phyloP scores from a whole-genome alignment of 2,329 filamentous ascomycete species.

The Xylariomycetidae sp. region DNA sequence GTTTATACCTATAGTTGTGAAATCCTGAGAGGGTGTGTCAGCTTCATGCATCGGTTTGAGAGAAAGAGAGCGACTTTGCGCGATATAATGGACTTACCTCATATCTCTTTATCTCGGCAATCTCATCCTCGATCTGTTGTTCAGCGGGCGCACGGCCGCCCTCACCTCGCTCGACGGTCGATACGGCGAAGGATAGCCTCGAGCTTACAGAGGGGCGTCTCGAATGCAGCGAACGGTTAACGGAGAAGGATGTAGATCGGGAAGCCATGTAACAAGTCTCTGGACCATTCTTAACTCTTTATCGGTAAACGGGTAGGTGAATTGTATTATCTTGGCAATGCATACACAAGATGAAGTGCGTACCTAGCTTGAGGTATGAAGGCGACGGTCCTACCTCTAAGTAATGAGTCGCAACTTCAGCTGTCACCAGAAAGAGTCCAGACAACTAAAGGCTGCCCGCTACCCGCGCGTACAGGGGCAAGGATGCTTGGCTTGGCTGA shows the following conservation, averaged over 20 bases:
- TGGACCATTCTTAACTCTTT: conserved; percentile 32
- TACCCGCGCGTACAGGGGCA: too few relatives aligned
- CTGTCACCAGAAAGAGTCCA: too few relatives aligned
- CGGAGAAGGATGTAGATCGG: conserved; percentile 51
- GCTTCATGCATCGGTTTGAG: conserved; percentile 2
- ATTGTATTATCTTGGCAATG: too few relatives aligned
- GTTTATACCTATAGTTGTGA: conserved; percentile 77
- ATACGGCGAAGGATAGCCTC: conserved; percentile 64
- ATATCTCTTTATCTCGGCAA: conserved; percentile 96
- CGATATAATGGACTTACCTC: conserved; percentile 51
- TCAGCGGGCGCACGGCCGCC: conserved; percentile 50
- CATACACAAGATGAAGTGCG: too few relatives aligned
- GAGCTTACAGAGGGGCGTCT: conserved; percentile 56
- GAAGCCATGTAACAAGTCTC: conserved; percentile 41
- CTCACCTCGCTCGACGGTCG: conserved; percentile 59
- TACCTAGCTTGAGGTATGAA: too few relatives aligned
- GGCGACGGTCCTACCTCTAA: too few relatives aligned
- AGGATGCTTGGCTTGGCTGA: too few relatives aligned
- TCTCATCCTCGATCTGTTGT: conserved; percentile 83
- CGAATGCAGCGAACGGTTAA: conserved; percentile 35
- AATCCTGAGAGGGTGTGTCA: conserved; percentile 54
- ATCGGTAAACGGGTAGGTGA: too few relatives aligned
- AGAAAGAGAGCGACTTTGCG: too few relatives aligned
- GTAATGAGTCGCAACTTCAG: too few relatives aligned
- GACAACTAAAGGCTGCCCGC: too few relatives aligned